Evolutionary conservation across 768 basidiomycete species (phyloP).

Genomic region (Ramaria sp.): DNA sequence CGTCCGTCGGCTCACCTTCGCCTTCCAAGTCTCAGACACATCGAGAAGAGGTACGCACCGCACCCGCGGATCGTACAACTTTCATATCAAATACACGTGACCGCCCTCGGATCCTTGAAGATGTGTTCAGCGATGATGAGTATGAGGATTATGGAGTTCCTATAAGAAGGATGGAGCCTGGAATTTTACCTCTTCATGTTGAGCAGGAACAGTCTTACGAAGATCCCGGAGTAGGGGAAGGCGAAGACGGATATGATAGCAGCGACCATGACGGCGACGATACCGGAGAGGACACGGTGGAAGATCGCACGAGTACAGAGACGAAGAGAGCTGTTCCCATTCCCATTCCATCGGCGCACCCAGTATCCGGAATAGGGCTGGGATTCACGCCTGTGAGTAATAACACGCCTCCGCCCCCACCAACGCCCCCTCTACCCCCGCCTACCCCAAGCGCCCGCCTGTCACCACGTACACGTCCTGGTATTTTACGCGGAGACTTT

Average conservation of each 20-base stretch:
- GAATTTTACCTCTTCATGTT: not conserved
- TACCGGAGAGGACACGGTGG: not conserved
- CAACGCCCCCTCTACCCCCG: constrained; percentile 14
- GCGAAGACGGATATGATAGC: not conserved
- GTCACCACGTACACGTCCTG: not conserved
- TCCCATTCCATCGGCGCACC: not conserved
- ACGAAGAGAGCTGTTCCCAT: not conserved
- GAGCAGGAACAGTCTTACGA: not conserved
- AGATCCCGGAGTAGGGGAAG: not conserved
- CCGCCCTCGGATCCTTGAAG: not conserved
- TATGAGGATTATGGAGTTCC: constrained; percentile 8
- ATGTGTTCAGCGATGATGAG: constrained; percentile 1
- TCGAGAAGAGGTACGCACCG: not conserved
- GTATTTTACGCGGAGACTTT: constrained; percentile 14
- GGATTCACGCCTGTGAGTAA: not conserved
- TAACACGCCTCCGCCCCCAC: constrained; percentile 12
- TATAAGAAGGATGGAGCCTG: not conserved
- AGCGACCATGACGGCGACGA: not conserved
- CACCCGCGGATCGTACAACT: constrained; percentile 4
- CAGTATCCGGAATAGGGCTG: not conserved
- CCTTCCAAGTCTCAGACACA: not conserved
- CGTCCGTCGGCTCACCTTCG: not conserved
- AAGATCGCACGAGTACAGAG: not conserved
- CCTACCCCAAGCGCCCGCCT: constrained; percentile 12
- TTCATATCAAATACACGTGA: not conserved